Base-by-base conservation (phyloP, 768 basidiomycete genomes). In the Lactarius sanguifluus region DNA sequence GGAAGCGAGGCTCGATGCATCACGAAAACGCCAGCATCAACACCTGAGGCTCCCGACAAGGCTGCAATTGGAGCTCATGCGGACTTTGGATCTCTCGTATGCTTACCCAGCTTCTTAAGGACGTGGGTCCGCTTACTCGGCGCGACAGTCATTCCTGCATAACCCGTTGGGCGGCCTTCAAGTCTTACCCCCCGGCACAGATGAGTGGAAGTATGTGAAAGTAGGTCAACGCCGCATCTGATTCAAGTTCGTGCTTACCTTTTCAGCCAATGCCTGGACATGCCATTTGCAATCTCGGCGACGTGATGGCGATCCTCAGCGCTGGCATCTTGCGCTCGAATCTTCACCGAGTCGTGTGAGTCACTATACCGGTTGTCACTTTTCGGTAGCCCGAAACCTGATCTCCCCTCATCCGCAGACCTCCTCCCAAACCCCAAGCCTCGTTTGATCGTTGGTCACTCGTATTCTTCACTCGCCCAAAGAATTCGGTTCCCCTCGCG, bases 401-500 rank as follows among this genome's bases (percentile, higher is more conserved):
- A 34, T 34, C 8, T 23, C 10, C 5, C 30, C 32, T 15, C 25
- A 18, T 15, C 13, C 4, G 36, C 5, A 74, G 71, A 0, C 82
- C 86, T 12, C 85, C 89, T 0, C 89, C 89, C 0, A 84, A 85
- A 5, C 68, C 75, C 5, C 90, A 91, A 73, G 76, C 77, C 4
- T 72, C 77, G 9, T 73, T 79, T 43, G 83, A 83, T 40, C 81
- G 90, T 9, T 89, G 86, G 83, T 90, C 89, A 5, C 76, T 90
- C 10, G 89, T 87, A 13, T 90, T 84, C 75, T 90, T 90, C 75
- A 85, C 82, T 0, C 80, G 89, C n/a, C 88, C 89, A 0, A 84
- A 82, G 4, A 81, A 88, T 72, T 78, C 79, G 2, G 76, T 82
- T 41, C 63, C 80, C 1, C 81, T 90, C 10, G 80, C 79, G 7